Percentiles rank a stretch among this genome's conserved stretches.
Evolutionary conservation across 139 green algal genomes (phyloP).

Genomic region (Chlamydomonas sp.): DNA sequence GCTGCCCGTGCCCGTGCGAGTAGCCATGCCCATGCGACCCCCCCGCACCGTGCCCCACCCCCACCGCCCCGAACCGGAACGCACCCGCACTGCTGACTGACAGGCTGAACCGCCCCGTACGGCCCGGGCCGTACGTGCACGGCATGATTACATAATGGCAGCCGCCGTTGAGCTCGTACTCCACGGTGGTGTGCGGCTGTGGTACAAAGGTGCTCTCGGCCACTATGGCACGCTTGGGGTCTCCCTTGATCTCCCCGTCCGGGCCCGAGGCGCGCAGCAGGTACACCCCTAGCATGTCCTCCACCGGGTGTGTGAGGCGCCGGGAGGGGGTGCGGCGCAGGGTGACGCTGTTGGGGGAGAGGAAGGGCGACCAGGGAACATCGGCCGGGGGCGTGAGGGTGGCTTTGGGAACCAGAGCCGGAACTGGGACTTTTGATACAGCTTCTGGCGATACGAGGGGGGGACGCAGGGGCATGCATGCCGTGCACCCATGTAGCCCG

Average conservation of each 20-base stretch:
- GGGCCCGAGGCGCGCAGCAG: constrained; percentile 48
- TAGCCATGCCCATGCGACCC: no score
- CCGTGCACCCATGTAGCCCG: background rate
- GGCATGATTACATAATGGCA: constrained; percentile 68
- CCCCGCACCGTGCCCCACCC: no score
- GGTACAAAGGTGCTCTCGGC: constrained; percentile 56
- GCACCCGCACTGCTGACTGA: background rate
- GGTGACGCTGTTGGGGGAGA: constrained; percentile 34
- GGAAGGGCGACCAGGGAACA: no score
- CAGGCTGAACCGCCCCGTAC: constrained; percentile 27
- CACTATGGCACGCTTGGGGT: constrained; percentile 34
- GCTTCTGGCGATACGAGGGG: no score
- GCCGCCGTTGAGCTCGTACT: constrained; percentile 53
- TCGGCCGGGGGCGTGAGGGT: background rate
- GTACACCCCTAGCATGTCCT: constrained; percentile 74
- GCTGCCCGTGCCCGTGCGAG: no score
- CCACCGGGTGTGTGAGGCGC: constrained; percentile 31
- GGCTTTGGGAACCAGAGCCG: no score
- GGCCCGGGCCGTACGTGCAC: constrained; percentile 58
- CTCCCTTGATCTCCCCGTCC: constrained; percentile 46
- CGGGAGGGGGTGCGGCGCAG: constrained; percentile 13
- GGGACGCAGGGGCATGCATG: background rate
- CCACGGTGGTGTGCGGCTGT: constrained; percentile 23
- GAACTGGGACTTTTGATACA: no score
- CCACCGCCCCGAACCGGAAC: constrained; percentile 16